These are phyloP conservation scores for Fusarium coffeatum DNA, from an alignment of 2,329 filamentous ascomycete species.

Conservation along the genomic window DNA sequence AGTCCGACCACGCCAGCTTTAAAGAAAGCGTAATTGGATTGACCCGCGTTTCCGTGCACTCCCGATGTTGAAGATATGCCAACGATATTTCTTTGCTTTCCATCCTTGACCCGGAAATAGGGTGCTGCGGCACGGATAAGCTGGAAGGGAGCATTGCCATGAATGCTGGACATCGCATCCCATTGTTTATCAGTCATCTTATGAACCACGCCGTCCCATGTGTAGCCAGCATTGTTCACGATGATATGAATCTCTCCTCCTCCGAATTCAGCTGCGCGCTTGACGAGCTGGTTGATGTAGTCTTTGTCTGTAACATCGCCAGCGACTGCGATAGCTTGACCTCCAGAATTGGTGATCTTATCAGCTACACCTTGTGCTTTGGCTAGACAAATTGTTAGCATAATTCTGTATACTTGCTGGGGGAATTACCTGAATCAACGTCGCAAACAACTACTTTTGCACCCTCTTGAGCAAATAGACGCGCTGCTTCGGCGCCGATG, in stretches of 20 bases:
- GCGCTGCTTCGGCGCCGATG: not conserved
- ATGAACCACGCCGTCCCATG: not conserved
- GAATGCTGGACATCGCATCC: not conserved
- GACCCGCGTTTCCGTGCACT: not conserved
- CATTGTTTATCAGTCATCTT: not conserved
- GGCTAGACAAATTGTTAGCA: not conserved
- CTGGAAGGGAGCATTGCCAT: not conserved
- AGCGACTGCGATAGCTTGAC: not conserved
- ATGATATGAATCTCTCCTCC: not conserved
- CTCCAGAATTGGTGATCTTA: not conserved
- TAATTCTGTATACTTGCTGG: not conserved
- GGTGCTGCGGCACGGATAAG: not conserved
- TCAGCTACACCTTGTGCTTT: not conserved
- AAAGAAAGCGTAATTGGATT: not conserved
- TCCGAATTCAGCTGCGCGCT: not conserved
- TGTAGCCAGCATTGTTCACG: not conserved
- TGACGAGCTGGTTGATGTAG: not conserved
- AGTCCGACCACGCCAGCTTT: not conserved
- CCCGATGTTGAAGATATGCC: not conserved
- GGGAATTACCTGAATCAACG: not conserved
- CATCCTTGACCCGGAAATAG: not conserved
- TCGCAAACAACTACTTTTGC: not conserved
- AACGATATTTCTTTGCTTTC: not conserved
- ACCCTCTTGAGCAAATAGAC: not conserved
- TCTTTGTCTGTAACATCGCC: not conserved